A percentile compares a stretch with the other conserved stretches of the same genome.
phyloP scores from a whole-genome alignment of 768 basidiomycete species.

The Trametes gibbosa region DNA sequence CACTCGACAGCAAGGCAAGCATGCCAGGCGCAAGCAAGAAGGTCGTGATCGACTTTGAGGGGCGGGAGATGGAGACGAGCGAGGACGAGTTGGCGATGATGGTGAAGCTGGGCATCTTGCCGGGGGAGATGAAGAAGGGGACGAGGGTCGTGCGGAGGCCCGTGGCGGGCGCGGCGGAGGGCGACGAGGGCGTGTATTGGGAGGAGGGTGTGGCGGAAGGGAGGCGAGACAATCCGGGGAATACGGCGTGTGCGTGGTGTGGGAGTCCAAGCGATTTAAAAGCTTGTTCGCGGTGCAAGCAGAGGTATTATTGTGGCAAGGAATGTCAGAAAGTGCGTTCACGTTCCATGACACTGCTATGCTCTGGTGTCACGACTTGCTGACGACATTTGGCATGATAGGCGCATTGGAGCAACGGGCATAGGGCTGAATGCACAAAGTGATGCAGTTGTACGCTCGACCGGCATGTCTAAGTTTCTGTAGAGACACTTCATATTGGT shows the following conservation, averaged over 20 bases:
- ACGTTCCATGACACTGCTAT: not conserved
- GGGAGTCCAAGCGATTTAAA: conserved; percentile 7
- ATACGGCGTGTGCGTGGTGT: conserved; percentile 10
- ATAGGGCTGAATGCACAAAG: not conserved
- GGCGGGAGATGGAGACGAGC: too few species aligned
- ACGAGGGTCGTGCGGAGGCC: not conserved
- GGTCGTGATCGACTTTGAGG: not conserved
- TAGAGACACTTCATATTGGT: too few species aligned
- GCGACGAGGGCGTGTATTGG: not conserved
- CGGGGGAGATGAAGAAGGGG: conserved; percentile 1
- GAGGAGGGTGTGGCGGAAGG: conserved; percentile 3
- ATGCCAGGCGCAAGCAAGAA: conserved; percentile 2
- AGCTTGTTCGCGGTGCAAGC: conserved; percentile 7
- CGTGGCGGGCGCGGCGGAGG: not conserved
- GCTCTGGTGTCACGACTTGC: not conserved
- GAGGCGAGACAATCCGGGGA: conserved; percentile 1
- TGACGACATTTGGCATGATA: not conserved
- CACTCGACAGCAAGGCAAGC: conserved; percentile 4
- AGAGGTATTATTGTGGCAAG: conserved; percentile 8
- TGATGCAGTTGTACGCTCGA: too few species aligned
- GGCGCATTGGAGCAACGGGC: not conserved
- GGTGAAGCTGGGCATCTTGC: not conserved
- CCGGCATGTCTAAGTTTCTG: too few species aligned
- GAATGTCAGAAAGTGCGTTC: conserved; percentile 1
- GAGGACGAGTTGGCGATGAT: not conserved